These are phyloP conservation scores for Hypoxylon perforatum DNA, from an alignment of 495 filamentous ascomycete genomes.

Conservation along the genomic window DNA sequence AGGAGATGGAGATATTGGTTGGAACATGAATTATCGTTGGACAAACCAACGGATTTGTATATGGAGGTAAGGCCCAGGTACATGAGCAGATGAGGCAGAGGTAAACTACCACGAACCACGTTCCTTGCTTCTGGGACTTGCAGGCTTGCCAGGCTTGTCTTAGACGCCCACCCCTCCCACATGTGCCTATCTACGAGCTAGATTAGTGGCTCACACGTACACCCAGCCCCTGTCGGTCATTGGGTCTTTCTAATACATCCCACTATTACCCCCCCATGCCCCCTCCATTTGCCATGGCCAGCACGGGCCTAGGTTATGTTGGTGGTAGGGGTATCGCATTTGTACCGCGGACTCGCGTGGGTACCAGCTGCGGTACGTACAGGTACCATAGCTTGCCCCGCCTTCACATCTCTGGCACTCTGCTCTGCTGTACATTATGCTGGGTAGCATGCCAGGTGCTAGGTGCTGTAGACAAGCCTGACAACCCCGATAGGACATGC, in stretches of 20 bases:
- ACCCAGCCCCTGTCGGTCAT: conserved; percentile 32
- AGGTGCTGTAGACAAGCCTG: background rate
- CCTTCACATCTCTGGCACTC: conserved; percentile 28
- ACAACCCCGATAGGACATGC: conserved; percentile 18
- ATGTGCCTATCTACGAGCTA: conserved; percentile 38
- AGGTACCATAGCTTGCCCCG: conserved; percentile 32
- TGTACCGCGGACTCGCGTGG: too few species aligned
- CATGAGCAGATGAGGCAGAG: background rate
- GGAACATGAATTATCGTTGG: background rate
- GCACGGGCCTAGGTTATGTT: too few species aligned
- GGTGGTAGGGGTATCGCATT: too few species aligned
- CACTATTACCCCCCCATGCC: conserved; percentile 4
- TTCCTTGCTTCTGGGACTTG: conserved; percentile 29
- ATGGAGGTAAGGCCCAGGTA: conserved; percentile 2
- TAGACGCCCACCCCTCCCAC: conserved; percentile 18
- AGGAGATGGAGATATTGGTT: background rate
- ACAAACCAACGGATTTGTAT: background rate
- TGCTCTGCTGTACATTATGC: too few species aligned
- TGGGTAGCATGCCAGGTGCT: too few species aligned
- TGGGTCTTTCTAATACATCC: conserved; percentile 8
- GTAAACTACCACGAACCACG: conserved; percentile 7
- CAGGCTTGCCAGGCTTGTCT: background rate
- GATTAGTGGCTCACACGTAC: conserved; percentile 35
- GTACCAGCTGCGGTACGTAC: too few species aligned
- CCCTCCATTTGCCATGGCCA: conserved; percentile 10